Evolutionary conservation across 2,329 filamentous ascomycete species (phyloP).

Genomic region (Pyrenophora tritici-repentis): DNA sequence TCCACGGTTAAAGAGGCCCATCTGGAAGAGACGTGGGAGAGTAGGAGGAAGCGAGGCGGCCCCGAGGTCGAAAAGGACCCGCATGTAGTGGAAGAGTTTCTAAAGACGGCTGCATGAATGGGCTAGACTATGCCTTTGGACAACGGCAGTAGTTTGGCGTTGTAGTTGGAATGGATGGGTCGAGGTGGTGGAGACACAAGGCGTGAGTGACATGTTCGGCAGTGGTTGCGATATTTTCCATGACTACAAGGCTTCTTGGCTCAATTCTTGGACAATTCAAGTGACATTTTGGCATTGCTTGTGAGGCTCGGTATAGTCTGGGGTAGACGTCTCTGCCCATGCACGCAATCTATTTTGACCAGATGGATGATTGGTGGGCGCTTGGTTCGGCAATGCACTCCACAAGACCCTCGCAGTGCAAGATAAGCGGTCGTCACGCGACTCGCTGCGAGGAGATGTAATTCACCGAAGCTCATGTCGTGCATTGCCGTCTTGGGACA

Average conservation of each 20-base stretch:
- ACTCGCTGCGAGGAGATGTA: background rate
- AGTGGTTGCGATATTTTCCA: background rate
- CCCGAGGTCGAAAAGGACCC: slow-evolving; percentile 30
- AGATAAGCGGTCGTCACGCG: slow-evolving; percentile 7
- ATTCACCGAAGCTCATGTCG: slow-evolving; percentile 15
- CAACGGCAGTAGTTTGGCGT: slow-evolving; percentile 5
- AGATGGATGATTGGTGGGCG: slow-evolving; percentile 11
- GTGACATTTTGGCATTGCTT: no score
- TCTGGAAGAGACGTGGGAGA: slow-evolving; percentile 33
- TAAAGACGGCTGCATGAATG: slow-evolving; percentile 17
- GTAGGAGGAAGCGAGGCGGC: slow-evolving; percentile 22
- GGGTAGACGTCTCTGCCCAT: slow-evolving; percentile 1
- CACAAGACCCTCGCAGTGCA: slow-evolving; percentile 5
- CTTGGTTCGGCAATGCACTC: slow-evolving; percentile 16
- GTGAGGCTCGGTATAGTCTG: background rate
- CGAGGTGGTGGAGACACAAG: background rate
- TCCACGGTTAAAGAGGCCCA: slow-evolving; percentile 37
- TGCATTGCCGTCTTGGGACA: slow-evolving; percentile 19
- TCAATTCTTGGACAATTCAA: no score
- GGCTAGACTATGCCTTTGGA: slow-evolving; percentile 3
- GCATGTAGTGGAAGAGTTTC: slow-evolving; percentile 38
- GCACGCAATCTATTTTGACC: background rate
- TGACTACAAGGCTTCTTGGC: no score
- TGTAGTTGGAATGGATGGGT: no score
- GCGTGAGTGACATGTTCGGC: background rate